Percentiles rank a stretch among this genome's conserved stretches.
phyloP scores from a whole-genome alignment of 208 protist species.

The Leishmania arabica region DNA sequence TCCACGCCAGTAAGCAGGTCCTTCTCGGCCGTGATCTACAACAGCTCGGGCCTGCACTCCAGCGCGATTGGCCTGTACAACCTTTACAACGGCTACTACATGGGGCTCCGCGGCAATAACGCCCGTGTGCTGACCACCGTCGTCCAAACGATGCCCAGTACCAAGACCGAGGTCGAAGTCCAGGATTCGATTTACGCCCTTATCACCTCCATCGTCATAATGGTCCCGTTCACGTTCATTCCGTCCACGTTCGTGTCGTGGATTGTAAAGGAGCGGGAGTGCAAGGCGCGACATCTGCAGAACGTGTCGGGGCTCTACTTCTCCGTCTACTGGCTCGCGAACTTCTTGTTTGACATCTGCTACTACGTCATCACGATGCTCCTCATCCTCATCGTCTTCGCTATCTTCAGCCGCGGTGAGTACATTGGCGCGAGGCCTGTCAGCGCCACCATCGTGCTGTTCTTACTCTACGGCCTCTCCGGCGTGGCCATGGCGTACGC shows the following conservation, averaged over 20 bases:
- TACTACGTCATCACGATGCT: constrained; percentile 67
- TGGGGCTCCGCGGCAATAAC: constrained; percentile 11
- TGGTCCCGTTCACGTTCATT: constrained; percentile 77
- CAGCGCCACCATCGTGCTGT: constrained; percentile 49
- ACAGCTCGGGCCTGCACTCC: constrained; percentile 51
- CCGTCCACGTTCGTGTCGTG: constrained; percentile 66
- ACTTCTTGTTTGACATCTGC: constrained; percentile 76
- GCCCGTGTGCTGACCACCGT: constrained; percentile 22
- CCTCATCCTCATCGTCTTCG: constrained; percentile 60
- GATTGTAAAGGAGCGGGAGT: constrained; percentile 81
- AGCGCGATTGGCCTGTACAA: constrained; percentile 38
- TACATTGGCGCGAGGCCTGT: constrained; percentile 50
- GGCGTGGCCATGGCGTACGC: constrained; percentile 64
- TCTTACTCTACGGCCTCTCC: constrained; percentile 69
- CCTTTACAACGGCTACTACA: constrained; percentile 46
- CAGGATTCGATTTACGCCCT: constrained; percentile 41
- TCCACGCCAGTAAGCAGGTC: background rate
- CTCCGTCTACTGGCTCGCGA: constrained; percentile 74
- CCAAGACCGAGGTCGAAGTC: constrained; percentile 36
- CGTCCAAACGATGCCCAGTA: constrained; percentile 46
- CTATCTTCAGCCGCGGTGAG: constrained; percentile 59
- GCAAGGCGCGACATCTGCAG: constrained; percentile 68
- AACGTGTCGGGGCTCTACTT: constrained; percentile 66
- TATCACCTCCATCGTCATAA: constrained; percentile 61
- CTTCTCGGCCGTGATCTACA: constrained; percentile 43